These are phyloP conservation scores for Colletotrichum euphorbiae DNA, from an alignment of 2,329 filamentous ascomycete genomes.

Conservation along the genomic window DNA sequence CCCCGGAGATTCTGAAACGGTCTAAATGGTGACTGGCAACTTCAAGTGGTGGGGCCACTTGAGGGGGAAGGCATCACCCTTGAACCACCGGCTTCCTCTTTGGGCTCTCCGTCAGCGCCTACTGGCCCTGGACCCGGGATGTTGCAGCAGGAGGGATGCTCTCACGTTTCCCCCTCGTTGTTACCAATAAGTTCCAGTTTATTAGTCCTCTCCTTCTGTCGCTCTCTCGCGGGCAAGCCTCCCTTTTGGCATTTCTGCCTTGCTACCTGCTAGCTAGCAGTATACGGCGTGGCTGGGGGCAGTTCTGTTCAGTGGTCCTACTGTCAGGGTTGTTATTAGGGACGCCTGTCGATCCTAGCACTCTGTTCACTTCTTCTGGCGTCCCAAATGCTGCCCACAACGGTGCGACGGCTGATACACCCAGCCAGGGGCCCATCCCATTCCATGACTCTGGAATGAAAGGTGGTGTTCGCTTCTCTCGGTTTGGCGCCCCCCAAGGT, in stretches of 20 bases:
- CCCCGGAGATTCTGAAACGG: slow-evolving; percentile 37
- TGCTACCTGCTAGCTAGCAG: background rate
- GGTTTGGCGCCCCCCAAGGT: slow-evolving; percentile 4
- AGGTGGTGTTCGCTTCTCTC: slow-evolving; percentile 9
- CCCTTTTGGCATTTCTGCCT: background rate
- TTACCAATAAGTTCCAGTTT: too few relatives aligned
- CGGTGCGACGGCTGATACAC: slow-evolving; percentile 15
- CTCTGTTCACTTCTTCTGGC: slow-evolving; percentile 3
- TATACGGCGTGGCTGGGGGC: background rate
- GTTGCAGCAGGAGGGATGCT: slow-evolving; percentile 31
- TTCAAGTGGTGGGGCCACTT: slow-evolving; percentile 16
- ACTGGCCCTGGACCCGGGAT: slow-evolving; percentile 10
- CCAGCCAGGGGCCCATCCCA: background rate
- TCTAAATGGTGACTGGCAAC: slow-evolving; percentile 37
- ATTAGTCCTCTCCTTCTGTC: too few relatives aligned
- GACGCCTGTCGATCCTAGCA: too few relatives aligned
- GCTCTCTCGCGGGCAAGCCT: background rate
- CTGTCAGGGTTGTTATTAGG: too few relatives aligned
- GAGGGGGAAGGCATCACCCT: slow-evolving; percentile 4
- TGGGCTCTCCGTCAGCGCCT: slow-evolving; percentile 17
- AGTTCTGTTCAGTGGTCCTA: background rate
- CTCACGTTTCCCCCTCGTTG: background rate
- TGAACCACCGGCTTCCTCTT: slow-evolving; percentile 32
- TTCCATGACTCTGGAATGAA: slow-evolving; percentile 12
- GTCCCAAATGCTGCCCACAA: background rate